Conservation (phyloP, 176 grass and related monocot species). For the Bothriochloa decipiens region DNA sequence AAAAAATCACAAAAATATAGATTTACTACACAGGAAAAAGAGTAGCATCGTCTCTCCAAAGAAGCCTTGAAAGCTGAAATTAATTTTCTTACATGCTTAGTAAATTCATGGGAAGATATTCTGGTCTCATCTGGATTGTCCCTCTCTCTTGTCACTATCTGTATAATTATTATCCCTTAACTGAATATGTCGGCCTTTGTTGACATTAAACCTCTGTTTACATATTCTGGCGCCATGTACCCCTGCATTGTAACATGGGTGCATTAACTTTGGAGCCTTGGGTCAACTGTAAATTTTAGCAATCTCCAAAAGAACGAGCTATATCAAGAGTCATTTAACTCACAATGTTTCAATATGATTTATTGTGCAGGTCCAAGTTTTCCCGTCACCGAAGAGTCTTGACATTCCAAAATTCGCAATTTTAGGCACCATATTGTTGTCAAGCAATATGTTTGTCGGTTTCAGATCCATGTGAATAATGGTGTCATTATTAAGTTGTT, state of each 20-base stretch:
- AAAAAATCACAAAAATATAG: neutral
- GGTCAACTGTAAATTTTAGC: neutral
- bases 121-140: constrained; percentile 11
- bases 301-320: neutral
- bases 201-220: neutral
- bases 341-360: constrained; percentile 17
- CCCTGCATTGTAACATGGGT: neutral
- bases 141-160: neutral
- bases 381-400: neutral
- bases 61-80: neutral
- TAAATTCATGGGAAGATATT: neutral
- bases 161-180: constrained; percentile 5
- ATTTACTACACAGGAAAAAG: neutral
- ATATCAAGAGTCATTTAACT: neutral
- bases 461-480: too few species aligned
- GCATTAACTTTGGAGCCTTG: neutral
- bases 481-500: too few species aligned
- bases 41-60: neutral
- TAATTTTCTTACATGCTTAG: neutral
- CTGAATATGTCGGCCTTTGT: constrained; percentile 5
- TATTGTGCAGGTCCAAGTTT: neutral
- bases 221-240: constrained; percentile 9
- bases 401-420: neutral
- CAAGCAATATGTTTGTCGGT: too few species aligned
- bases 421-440: too few species aligned